A percentile compares a stretch with the other conserved stretches of the same genome.
Conservation (phyloP, 306 rosid genomes). For the Albizia julibrissin region DNA sequence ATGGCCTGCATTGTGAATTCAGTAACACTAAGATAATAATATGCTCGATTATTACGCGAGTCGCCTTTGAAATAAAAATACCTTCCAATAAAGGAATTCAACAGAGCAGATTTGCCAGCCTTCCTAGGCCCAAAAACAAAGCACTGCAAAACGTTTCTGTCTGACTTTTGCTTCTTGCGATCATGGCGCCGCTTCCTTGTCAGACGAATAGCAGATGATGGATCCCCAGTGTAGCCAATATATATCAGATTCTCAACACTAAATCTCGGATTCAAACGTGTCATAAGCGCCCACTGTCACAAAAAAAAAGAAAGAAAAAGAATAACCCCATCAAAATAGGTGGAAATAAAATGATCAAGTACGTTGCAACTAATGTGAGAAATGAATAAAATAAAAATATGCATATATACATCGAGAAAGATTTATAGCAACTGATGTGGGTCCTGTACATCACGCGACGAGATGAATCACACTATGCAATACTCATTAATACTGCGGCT, state of each 20-base stretch:
- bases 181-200: conserved; percentile 83
- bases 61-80: background rate
- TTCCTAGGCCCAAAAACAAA: conserved; percentile 92
- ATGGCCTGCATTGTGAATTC: conserved; percentile 47
- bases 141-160: conserved; percentile 87
- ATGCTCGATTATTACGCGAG: background rate
- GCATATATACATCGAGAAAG: background rate
- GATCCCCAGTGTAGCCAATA: conserved; percentile 80
- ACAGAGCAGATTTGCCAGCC: conserved; percentile 87
- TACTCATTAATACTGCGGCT: background rate
- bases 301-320: background rate
- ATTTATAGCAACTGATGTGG: background rate
- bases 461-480: background rate
- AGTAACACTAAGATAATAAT: background rate
- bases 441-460: background rate
- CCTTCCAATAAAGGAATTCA: conserved; percentile 85
- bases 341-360: background rate
- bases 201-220: conserved; percentile 68
- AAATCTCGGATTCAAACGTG: conserved; percentile 76
- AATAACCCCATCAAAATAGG: background rate
- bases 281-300: conserved; percentile 89
- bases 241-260: conserved; percentile 90
- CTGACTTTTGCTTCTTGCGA: conserved; percentile 86
- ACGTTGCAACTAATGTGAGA: too few species aligned
- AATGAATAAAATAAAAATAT: background rate